Conservation (phyloP, 140 eudicot species). For the Senecio squalidus region DNA sequence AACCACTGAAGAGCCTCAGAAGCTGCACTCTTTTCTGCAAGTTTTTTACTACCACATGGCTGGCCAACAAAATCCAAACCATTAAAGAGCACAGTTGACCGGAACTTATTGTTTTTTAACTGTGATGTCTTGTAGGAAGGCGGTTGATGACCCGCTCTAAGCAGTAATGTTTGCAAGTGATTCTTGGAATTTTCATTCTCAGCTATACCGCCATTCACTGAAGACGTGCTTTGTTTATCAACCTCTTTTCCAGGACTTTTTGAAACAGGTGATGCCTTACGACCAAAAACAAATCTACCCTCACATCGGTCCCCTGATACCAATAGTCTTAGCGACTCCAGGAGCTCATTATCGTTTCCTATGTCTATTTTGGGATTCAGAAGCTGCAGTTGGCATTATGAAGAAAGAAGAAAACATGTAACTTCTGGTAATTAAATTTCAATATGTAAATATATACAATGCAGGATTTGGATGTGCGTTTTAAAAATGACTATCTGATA, state of each 20-base stretch:
- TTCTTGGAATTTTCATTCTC: constrained; percentile 61
- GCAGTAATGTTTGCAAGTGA: constrained; percentile 73
- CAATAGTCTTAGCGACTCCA: constrained; percentile 61
- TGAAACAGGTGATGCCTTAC: constrained; percentile 43
- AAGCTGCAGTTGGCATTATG: constrained; percentile 47
- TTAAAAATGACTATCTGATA: neutral
- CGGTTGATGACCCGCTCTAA: constrained; percentile 75
- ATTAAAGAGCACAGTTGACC: constrained; percentile 62
- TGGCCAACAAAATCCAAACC: constrained; percentile 81
- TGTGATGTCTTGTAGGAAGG: constrained; percentile 75
- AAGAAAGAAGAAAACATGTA: neutral
- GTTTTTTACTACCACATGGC: constrained; percentile 70
- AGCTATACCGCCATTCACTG: constrained; percentile 19
- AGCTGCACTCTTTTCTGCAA: constrained; percentile 91
- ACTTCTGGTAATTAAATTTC: neutral
- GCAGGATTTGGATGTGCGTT: neutral
- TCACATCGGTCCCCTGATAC: constrained; percentile 79
- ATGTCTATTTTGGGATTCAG: constrained; percentile 59
- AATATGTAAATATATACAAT: neutral
- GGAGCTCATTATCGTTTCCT: constrained; percentile 39
- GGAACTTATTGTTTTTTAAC: constrained; percentile 60
- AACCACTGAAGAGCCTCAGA: constrained; percentile 80
- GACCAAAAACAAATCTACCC: constrained; percentile 84
- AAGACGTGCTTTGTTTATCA: constrained; percentile 7
- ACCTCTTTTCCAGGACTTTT: constrained; percentile 28